Base-by-base conservation (phyloP, 2,329 filamentous ascomycete genomes). In the Colletotrichum melonis region DNA sequence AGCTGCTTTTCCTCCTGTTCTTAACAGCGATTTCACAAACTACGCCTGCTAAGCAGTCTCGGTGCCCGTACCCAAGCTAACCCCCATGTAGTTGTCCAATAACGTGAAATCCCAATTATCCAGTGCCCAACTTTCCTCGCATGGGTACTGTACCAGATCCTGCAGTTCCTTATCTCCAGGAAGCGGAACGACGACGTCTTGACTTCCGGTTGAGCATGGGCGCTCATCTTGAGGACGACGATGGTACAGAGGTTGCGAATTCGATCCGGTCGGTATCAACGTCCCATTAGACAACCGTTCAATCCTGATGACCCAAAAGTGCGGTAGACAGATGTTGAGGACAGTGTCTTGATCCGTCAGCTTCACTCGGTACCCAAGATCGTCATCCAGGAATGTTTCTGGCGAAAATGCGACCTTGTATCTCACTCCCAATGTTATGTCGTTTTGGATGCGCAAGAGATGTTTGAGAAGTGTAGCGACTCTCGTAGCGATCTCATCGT, bases 371-470 rank as follows among this genome's bases (percentile, higher is more conserved):
- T 63, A 63, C 4, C 69, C 65, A 7, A 72, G 49, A 4, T 68
- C 69, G 12, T 69, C 69, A 6, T 42, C n/a, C n/a, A 30, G 35
- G 7, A 14, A 64, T 6, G 38, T 7, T 1, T 63, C 65, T 9
- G 64, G 12, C 0, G 54, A 46, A 8, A 59, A 72, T 1, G n/a
- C n/a, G 2, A 59, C 59, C 5, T 3, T 12, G 30, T 72, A 72
- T 14, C 14, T 46, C 38, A 42, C 57, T 22, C 69, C 65, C 22
- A 42, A 46, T 12, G 49, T 49, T 56, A 78, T 79, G 32, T 82
- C 78, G 11, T 77, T 78, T 67, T 83, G 81, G 46, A 84, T 81
- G 63, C 74, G 76, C 26, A 84, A 69, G 11, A 84, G 74, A 28
- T 77, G 74, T 19, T 76, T 75, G 19, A 84, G 73, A 49, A 83